Conservation (phyloP, 805 yeast species). For the Lachancea lanzarotensis region DNA sequence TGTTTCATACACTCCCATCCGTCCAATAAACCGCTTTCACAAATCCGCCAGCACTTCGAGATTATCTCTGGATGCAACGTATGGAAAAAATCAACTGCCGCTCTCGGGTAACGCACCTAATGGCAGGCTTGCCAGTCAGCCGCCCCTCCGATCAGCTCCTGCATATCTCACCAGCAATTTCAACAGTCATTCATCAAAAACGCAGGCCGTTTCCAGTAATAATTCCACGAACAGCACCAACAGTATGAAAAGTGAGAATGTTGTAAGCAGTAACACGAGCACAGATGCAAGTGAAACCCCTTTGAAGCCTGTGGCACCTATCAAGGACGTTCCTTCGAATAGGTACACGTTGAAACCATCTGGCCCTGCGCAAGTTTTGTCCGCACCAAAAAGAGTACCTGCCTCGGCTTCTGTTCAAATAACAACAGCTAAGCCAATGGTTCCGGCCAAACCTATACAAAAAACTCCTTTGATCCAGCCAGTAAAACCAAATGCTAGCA, state of each 20-base stretch:
- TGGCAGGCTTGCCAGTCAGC: constrained; percentile 1
- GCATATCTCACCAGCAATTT: neutral
- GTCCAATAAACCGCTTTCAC: neutral
- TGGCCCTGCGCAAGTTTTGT: neutral
- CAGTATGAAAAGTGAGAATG: constrained; percentile 12
- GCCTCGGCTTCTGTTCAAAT: neutral
- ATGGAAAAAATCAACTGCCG: neutral
- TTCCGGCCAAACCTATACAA: neutral
- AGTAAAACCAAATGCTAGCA: neutral
- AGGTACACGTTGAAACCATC: neutral
- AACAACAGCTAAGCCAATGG: neutral
- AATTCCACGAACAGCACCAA: constrained; percentile 10
- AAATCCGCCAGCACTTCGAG: constrained; percentile 3
- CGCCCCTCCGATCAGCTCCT: constrained; percentile 2
- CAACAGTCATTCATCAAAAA: constrained; percentile 6
- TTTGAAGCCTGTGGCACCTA: neutral
- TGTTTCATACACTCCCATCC: neutral
- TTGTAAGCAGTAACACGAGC: constrained; percentile 8
- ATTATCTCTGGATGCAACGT: neutral
- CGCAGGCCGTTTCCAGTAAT: constrained; percentile 13
- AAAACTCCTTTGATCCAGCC: neutral
- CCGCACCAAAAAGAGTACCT: neutral
- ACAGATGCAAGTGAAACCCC: constrained; percentile 6
- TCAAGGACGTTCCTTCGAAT: neutral
- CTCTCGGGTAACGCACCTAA: neutral